Conservation (phyloP, 1,284 basidiomycete species). For the Tylopilus sp. region DNA sequence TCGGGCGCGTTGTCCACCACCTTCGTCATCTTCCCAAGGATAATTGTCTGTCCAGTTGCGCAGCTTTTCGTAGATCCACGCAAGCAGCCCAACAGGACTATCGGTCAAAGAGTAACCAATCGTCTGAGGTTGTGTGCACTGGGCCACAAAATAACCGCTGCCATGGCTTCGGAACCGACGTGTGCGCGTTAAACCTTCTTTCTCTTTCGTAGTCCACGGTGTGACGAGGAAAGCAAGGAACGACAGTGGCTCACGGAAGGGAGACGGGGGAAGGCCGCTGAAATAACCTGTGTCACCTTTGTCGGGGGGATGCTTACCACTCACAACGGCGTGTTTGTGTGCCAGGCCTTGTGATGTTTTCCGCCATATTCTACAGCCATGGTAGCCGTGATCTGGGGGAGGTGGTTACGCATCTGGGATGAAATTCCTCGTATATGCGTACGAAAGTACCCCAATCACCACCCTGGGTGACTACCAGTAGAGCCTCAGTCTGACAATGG, state of each 20-base stretch:
- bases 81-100: slow-evolving; percentile 53
- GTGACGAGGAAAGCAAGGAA: slow-evolving; percentile 28
- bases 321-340: slow-evolving; percentile 43
- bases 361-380: slow-evolving; percentile 41
- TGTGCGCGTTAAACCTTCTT: slow-evolving; percentile 34
- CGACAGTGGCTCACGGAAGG: slow-evolving; percentile 26
- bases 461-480: slow-evolving; percentile 44
- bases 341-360: slow-evolving; percentile 44
- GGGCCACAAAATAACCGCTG: slow-evolving; percentile 41
- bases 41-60: slow-evolving; percentile 50
- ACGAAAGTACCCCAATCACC: slow-evolving; percentile 50
- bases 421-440: slow-evolving; percentile 7
- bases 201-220: slow-evolving; percentile 36
- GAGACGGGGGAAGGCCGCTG: slow-evolving; percentile 29
- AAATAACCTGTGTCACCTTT: not conserved
- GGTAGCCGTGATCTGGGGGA: slow-evolving; percentile 36
- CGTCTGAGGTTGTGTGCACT: slow-evolving; percentile 54
- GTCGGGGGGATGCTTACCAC: slow-evolving; percentile 4
- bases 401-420: not conserved
- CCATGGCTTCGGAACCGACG: slow-evolving; percentile 33
- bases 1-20: slow-evolving; percentile 27
- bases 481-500: not conserved
- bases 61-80: slow-evolving; percentile 60
- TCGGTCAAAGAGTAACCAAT: slow-evolving; percentile 52
- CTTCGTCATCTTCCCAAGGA: slow-evolving; percentile 49